Evolutionary conservation across 2,329 filamentous ascomycete genomes (phyloP), one percentile per base, ranked within the genome.

Genomic region (Fusarium algeriense): DNA sequence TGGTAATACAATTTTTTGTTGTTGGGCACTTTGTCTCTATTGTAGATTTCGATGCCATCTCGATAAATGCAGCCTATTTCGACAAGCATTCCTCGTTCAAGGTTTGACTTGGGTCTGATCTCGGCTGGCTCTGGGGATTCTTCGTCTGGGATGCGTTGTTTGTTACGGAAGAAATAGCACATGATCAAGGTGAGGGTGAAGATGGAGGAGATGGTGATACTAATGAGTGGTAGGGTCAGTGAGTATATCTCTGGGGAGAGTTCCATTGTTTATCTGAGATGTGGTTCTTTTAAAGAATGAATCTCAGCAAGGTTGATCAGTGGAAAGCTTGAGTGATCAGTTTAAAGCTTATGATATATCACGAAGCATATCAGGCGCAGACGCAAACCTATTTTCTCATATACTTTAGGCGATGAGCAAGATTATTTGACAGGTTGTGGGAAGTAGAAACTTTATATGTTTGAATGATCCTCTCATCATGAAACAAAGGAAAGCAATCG

Each of bases 61-160:
- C 61, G 41, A 20, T 64, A 35, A 20, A 69, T 40, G 13, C 58
- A 38, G 6, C 45, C 43, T 12, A 69, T 49, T 28, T 69, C 50
- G 28, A 64, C 66, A 3, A 69, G 64, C 52, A 69, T 69, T 10
- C 64, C 64, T 7, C 57, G 32, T 10, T 68, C 26, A 3, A 58
- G 23, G 14, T 17, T 13, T 26, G 41, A n/a, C 8, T 43, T 26
- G 48, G 28, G 28, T 7, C 11, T 11, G 2, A 5, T 4, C 3
- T 46, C 20, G 6, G 19, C 12, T 28, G 34, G 17, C 10, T 46
- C 17, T 7, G 12, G 15, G 11, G 20, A 5, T 55, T 55, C 50
- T 6, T 54, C 20, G 7, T 38, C 43, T 3, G 3, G 37, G n/a
- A 17, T 38, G 11, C 15, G 32, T 26, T n/a, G 28, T 19, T 54